Evolutionary conservation across 805 yeast species (phyloP).

Genomic region (Candida dendrica): DNA sequence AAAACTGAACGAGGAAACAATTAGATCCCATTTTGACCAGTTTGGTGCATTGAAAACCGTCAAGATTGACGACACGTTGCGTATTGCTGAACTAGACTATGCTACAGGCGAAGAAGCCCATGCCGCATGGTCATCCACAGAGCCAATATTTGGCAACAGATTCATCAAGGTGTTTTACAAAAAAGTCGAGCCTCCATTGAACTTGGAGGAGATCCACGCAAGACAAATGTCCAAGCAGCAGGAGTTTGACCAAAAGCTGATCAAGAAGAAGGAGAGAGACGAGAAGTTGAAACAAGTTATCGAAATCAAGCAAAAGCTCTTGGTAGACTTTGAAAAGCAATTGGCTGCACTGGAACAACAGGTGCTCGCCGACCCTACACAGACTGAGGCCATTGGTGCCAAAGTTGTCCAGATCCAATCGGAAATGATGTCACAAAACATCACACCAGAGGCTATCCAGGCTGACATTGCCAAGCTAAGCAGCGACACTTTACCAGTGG

Average conservation of each 20-base stretch:
- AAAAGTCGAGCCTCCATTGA: constrained; percentile 15
- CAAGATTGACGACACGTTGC: constrained; percentile 17
- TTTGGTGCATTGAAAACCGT: constrained; percentile 32
- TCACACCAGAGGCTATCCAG: constrained; percentile 15
- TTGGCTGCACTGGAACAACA: constrained; percentile 14
- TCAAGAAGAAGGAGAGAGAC: constrained; percentile 25
- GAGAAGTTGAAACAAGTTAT: constrained; percentile 25
- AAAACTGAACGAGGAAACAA: constrained; percentile 24
- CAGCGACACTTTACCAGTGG: constrained; percentile 3
- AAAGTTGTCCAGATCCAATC: constrained; percentile 5
- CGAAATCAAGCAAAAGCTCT: constrained; percentile 26
- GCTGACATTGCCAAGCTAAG: constrained; percentile 14
- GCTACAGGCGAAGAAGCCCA: constrained; percentile 29
- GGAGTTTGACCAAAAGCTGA: constrained; percentile 31
- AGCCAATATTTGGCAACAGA: constrained; percentile 40
- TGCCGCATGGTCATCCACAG: constrained; percentile 35
- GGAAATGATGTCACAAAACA: constrained; percentile 12
- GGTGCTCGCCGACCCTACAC: constrained; percentile 11
- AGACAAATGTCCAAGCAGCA: constrained; percentile 33
- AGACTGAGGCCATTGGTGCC: constrained; percentile 5
- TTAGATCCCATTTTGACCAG: constrained; percentile 30
- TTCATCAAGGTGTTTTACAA: constrained; percentile 41
- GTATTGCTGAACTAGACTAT: constrained; percentile 33
- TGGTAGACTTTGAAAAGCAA: constrained; percentile 25
- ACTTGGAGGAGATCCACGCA: constrained; percentile 29